Evolutionary conservation across 192 early-diverging fungal genomes (phyloP).

Genomic region (Entrophospora sp.): DNA sequence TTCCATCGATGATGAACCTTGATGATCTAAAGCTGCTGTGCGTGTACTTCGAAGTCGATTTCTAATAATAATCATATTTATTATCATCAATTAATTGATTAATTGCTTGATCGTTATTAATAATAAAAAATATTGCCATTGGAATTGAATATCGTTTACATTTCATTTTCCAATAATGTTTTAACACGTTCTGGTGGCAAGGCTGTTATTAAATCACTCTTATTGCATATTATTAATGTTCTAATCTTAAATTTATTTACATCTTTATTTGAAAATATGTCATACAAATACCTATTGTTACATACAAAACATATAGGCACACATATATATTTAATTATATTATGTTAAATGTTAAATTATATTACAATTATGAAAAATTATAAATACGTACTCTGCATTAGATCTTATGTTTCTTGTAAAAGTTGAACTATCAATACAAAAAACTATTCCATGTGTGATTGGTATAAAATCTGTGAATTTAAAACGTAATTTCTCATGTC

Average conservation of each 20-base stretch:
- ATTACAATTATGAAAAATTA: background rate
- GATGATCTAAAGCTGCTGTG: constrained; percentile 57
- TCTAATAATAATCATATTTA: constrained; percentile 24
- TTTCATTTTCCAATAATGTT: constrained; percentile 63
- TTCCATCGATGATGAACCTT: constrained; percentile 52
- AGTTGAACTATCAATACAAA: constrained; percentile 70
- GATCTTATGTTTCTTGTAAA: constrained; percentile 41
- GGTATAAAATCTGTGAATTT: constrained; percentile 62
- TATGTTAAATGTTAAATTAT: background rate
- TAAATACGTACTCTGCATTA: constrained; percentile 50
- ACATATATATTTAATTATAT: background rate
- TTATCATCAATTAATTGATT: background rate
- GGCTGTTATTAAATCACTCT: constrained; percentile 66
- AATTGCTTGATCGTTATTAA: constrained; percentile 12
- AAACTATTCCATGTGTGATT: constrained; percentile 60
- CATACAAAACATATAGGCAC: no score
- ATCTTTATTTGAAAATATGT: constrained; percentile 60
- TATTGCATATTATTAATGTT: constrained; percentile 76
- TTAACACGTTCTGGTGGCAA: constrained; percentile 58
- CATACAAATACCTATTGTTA: constrained; percentile 57
- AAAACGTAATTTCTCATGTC: constrained; percentile 77
- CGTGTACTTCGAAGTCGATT: constrained; percentile 56
- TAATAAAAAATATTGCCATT: constrained; percentile 24
- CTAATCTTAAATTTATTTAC: constrained; percentile 50
- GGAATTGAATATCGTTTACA: no score